Base-by-base conservation (phyloP, 169 alveolate species). In the Babesia ovata region DNA sequence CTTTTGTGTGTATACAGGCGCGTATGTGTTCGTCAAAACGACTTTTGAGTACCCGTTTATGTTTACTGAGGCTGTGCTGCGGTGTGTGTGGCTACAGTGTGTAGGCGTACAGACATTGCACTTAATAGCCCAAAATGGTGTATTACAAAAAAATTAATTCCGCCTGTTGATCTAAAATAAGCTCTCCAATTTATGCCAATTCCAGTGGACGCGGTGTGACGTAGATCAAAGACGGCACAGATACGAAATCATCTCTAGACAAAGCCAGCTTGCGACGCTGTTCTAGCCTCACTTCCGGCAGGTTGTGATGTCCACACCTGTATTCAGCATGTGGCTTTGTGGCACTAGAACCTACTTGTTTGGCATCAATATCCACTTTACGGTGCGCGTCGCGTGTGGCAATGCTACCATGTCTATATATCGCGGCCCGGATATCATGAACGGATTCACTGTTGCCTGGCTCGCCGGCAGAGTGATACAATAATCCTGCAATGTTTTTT, bases 251-350 rank as follows among this genome's bases (percentile, higher is more conserved):
- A 17, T 67, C 76, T 10, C 36, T 16, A 8, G 63, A 21, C 21
- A 67, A 57, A 2, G 65, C 12, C 45, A 54, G 16, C 53, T 53
- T 67, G 6, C 76, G 29, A 21, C 65, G n/a, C 65, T 67, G 76
- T 17, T 21, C 19, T 9, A 67, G 57, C 21, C 53, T 33, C 22
- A 67, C 53, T 17, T 6, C 21, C 33, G 76, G 76, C 17, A 67
- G 52, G 39, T 29, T 28, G 29, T 67, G 65, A 17, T 67, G 76
- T 0, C 76, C 76, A 29, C 65, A 67, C 63, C 76, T 67, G 65
- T 24, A 12, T 39, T 8, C 48, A 0, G 24, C 6, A 36, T 8
- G 50, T 46, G 19, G 14, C 39, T 8, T 6, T n/a, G 8, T 19
- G 0, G 33, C n/a, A 21, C 4, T 16, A 13, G 6, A 19, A 50